Evolutionary conservation across 2,329 filamentous ascomycete species (phyloP), one percentile per base, ranked within the genome.

Genomic region (Colletotrichum magnum): DNA sequence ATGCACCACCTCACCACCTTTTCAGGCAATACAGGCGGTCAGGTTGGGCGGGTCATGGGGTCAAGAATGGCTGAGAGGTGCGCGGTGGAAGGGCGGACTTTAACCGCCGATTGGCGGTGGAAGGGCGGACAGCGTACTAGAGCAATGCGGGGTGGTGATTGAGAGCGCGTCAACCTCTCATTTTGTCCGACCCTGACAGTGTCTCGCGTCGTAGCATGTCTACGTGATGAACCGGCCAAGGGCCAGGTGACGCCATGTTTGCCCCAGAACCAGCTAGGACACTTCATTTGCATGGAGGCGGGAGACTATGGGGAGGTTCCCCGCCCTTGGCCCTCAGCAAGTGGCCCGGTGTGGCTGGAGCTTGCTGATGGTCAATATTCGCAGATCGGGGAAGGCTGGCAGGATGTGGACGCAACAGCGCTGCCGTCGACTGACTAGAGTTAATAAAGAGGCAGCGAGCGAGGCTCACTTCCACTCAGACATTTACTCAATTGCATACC

Each of bases 241-340:
- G 21, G 48, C 41, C 47, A 54, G 41, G 65, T 68, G 65, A 65
- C 65, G 65, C 65, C 65, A 68, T 56, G 64, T 41, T 65, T 28
- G 61, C 15, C 47, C 47, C 54, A 64, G 53, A 53, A 48, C 65
- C 60, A 68, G 60, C 24, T 21, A 32, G 54, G 21, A 59, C 41
- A 65, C 16, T 51, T 51, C 65, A 59, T 41, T 54, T 41, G 54
- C 53, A 65, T 59, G 61, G 54, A 47, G 48, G 54, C 61, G 41
- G 48, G 51, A 58, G 21, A 32, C 52, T 32, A 57, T 62, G 47
- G 60, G 36, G 47, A 48, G 53, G 16, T 68, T 65, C 54, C 65
- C 65, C 65, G 48, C 65, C 60, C 53, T 47, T 16, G 41, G 13
- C 41, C 9, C 16, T 24, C 15, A 15, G 47, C 58, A 52, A 51